A percentile compares a stretch with the other conserved stretches of the same genome.
Evolutionary conservation across 371 early-diverging fungal genomes (phyloP).

Genomic region (Saksenaea vasiformis): DNA sequence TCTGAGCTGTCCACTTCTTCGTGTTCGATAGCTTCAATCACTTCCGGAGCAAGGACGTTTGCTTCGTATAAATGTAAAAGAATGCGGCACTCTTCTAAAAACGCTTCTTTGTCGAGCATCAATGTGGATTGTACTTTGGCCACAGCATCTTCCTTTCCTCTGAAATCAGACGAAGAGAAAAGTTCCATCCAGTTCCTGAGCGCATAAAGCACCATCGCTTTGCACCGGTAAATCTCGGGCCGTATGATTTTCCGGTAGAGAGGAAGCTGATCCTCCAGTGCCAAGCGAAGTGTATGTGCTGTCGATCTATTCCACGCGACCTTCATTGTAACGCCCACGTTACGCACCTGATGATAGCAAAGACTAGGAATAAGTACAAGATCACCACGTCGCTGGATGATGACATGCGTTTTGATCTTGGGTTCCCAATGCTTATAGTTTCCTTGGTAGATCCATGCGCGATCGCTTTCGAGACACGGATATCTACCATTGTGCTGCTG

Average conservation of each 20-base stretch:
- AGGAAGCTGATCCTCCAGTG: constrained; percentile 34
- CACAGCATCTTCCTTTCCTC: neutral
- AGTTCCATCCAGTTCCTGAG: constrained; percentile 18
- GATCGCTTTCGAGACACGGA: constrained; percentile 38
- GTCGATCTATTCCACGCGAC: constrained; percentile 46
- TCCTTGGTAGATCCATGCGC: constrained; percentile 25
- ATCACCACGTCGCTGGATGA: constrained; percentile 36
- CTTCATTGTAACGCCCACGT: constrained; percentile 31
- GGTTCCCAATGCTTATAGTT: neutral
- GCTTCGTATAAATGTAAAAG: constrained; percentile 17
- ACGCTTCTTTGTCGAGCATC: neutral
- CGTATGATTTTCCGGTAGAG: constrained; percentile 30
- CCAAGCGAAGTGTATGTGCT: constrained; percentile 18
- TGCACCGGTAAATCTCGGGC: constrained; percentile 40
- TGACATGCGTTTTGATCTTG: constrained; percentile 20
- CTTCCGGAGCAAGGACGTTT: constrained; percentile 24
- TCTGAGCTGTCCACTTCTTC: constrained; percentile 15
- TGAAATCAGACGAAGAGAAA: neutral
- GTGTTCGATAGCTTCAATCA: constrained; percentile 16
- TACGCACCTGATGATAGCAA: constrained; percentile 45
- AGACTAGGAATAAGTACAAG: constrained; percentile 42
- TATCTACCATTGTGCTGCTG: neutral
- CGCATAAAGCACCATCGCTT: constrained; percentile 30
- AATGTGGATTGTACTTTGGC: neutral
- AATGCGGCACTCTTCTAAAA: constrained; percentile 12